phyloP scores from a whole-genome alignment of 2,329 filamentous ascomycete genomes.

The Colletotrichum simmondsii region DNA sequence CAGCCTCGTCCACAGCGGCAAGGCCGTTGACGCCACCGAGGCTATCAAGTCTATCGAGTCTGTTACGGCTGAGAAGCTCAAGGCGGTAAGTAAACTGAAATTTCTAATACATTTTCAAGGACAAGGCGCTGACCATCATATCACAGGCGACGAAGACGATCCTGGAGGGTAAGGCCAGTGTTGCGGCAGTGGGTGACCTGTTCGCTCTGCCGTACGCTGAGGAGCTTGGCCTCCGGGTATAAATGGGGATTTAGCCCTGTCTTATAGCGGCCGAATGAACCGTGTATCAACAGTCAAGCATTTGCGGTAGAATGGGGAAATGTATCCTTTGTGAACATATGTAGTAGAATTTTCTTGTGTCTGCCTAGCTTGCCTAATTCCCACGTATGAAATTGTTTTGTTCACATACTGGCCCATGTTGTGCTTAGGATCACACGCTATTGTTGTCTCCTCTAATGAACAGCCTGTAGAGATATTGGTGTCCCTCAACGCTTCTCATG shows the following conservation, averaged over 20 bases:
- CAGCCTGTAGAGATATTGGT: background rate
- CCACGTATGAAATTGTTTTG: slow-evolving; percentile 8
- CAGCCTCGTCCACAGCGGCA: slow-evolving; percentile 82
- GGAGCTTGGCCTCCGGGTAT: slow-evolving; percentile 94
- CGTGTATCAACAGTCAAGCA: slow-evolving; percentile 55
- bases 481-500: background rate
- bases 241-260: slow-evolving; percentile 55
- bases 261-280: slow-evolving; percentile 39
- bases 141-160: slow-evolving; percentile 86
- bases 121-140: slow-evolving; percentile 42
- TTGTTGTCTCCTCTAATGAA: background rate
- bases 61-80: slow-evolving; percentile 86
- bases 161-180: slow-evolving; percentile 87
- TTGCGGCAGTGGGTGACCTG: slow-evolving; percentile 91
- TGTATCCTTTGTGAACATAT: slow-evolving; percentile 57
- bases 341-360: slow-evolving; percentile 51
- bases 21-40: slow-evolving; percentile 85
- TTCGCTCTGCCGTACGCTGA: slow-evolving; percentile 91
- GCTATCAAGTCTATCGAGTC: slow-evolving; percentile 81
- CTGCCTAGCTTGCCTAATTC: slow-evolving; percentile 34
- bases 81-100: slow-evolving; percentile 72
- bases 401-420: background rate
- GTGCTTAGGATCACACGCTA: background rate
- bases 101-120: background rate
- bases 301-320: slow-evolving; percentile 49